Evolutionary conservation across 2,329 filamentous ascomycete species (phyloP).

Genomic region (Cercospora sojina): DNA sequence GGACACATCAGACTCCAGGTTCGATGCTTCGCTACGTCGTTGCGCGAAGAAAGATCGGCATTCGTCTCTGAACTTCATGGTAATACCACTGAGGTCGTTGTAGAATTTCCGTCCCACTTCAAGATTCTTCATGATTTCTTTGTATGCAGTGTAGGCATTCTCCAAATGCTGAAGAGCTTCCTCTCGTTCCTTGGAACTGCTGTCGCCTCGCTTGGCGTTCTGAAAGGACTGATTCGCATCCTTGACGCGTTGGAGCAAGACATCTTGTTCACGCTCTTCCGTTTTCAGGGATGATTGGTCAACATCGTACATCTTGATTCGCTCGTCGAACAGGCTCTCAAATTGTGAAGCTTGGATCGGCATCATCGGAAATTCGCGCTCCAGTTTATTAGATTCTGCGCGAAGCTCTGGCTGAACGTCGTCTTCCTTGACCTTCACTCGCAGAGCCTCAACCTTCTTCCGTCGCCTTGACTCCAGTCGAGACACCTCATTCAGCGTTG

Average conservation of each 20-base stretch:
- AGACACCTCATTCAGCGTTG: constrained; percentile 78
- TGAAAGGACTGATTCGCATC: constrained; percentile 78
- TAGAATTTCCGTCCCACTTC: constrained; percentile 94
- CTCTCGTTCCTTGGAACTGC: constrained; percentile 71
- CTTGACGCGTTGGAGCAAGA: constrained; percentile 65
- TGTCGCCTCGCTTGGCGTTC: constrained; percentile 66
- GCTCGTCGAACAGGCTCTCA: constrained; percentile 82
- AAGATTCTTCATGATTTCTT: constrained; percentile 88
- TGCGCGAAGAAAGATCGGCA: constrained; percentile 75
- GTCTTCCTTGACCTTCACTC: constrained; percentile 77
- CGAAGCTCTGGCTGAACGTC: constrained; percentile 84
- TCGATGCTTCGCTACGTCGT: constrained; percentile 74
- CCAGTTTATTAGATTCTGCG: constrained; percentile 77
- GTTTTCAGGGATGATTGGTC: constrained; percentile 70
- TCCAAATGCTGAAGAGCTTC: constrained; percentile 83
- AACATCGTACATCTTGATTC: constrained; percentile 76
- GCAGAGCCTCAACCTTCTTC: constrained; percentile 74
- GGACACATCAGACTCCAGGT: constrained; percentile 67
- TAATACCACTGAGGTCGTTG: constrained; percentile 88
- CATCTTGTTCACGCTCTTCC: constrained; percentile 76
- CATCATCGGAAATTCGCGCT: constrained; percentile 81
- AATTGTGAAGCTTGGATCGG: constrained; percentile 86
- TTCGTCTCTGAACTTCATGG: constrained; percentile 80
- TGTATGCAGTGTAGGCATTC: constrained; percentile 92
- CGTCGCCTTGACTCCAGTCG: constrained; percentile 77